Conservation (phyloP, 805 yeast species). For the Candida silvicultrix region DNA sequence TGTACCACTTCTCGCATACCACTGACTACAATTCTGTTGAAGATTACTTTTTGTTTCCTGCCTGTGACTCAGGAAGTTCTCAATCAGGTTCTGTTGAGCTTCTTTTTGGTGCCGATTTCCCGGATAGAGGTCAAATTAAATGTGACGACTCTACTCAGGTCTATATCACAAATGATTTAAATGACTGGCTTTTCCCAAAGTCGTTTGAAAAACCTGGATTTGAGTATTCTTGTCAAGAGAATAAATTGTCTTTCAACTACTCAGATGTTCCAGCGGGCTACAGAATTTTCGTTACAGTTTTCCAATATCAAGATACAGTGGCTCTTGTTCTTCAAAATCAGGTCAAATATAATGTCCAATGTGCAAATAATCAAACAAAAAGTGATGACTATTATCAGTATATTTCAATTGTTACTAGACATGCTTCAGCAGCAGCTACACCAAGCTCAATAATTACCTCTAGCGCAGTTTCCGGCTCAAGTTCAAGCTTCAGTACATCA, state of each 20-base stretch:
- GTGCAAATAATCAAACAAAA: conserved; percentile 5
- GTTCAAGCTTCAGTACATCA: no score
- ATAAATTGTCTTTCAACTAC: conserved; percentile 15
- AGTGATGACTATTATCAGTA: neutral
- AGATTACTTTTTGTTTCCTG: conserved; percentile 26
- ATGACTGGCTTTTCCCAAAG: conserved; percentile 29
- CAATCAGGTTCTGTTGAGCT: conserved; percentile 23
- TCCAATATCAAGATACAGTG: conserved; percentile 18
- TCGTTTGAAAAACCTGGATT: conserved; percentile 7
- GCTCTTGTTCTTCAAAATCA: conserved; percentile 4
- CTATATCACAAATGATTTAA: conserved; percentile 22
- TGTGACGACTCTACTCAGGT: conserved; percentile 15
- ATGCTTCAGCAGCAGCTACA: conserved; percentile 15
- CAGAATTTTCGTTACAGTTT: conserved; percentile 24
- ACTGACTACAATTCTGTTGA: conserved; percentile 27
- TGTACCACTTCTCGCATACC: conserved; percentile 23
- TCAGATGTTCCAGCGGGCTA: conserved; percentile 20
- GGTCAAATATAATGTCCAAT: conserved; percentile 9
- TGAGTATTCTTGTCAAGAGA: conserved; percentile 21
- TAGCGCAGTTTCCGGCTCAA: no score
- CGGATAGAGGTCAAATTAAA: conserved; percentile 14
- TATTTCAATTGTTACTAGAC: conserved; percentile 8
- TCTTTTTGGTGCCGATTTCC: conserved; percentile 10
- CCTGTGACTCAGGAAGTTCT: conserved; percentile 22
- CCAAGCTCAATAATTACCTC: no score